These are phyloP conservation scores for Penicillium thymicola DNA, from an alignment of 2,329 filamentous ascomycete species.

Conservation along the genomic window DNA sequence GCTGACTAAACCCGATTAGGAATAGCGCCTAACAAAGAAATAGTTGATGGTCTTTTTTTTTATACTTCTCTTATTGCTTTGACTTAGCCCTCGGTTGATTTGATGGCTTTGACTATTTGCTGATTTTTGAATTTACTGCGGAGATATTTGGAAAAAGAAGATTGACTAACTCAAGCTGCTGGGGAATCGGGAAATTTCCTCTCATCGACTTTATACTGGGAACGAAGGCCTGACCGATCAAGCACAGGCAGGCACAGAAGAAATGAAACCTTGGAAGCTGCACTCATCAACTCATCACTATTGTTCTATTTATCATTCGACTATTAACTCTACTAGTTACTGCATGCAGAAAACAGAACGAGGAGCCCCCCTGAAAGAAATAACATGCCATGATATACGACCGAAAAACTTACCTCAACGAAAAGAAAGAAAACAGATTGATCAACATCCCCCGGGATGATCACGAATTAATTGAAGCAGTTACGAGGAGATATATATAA, in stretches of 20 bases:
- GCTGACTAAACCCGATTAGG: slow-evolving; percentile 36
- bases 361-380: background rate
- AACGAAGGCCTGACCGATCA: background rate
- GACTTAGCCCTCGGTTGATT: background rate
- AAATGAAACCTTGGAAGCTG: background rate
- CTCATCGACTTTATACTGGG: background rate
- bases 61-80: background rate
- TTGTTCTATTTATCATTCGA: background rate
- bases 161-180: background rate
- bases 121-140: background rate
- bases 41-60: background rate
- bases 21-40: slow-evolving; percentile 13
- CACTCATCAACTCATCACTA: background rate
- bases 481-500: slow-evolving; percentile 4
- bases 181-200: background rate
- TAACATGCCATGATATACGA: background rate
- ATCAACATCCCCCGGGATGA: background rate
- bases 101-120: background rate
- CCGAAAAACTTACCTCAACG: background rate
- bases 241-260: background rate
- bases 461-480: slow-evolving; percentile 15
- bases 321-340: background rate
- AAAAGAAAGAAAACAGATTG: background rate
- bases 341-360: background rate
- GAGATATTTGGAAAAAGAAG: background rate